Conservation (phyloP, 805 yeast genomes). For the Yarrowia phangngaensis region DNA sequence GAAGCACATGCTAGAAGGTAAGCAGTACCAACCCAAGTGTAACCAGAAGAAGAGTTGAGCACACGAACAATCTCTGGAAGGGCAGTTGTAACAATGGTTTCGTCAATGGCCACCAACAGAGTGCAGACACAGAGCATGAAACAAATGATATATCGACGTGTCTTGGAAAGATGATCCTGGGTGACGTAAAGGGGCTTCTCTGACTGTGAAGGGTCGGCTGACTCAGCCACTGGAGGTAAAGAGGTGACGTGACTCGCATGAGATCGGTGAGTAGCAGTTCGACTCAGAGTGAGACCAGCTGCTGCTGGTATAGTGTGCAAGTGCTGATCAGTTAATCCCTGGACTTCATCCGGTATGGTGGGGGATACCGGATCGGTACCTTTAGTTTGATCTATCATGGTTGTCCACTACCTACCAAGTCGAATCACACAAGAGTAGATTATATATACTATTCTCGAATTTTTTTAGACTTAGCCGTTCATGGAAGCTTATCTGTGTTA, state of each 20-base stretch:
- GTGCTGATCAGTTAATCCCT: neutral
- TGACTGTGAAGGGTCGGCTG: too few species aligned
- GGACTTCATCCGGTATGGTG: neutral
- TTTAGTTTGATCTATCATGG: too few species aligned
- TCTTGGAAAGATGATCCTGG: slow-evolving; percentile 13
- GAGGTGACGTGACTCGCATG: neutral
- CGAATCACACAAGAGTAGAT: too few species aligned
- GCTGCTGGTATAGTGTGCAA: neutral
- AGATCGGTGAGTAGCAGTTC: slow-evolving; percentile 1
- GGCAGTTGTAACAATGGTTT: slow-evolving; percentile 53
- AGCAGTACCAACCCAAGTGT: slow-evolving; percentile 63
- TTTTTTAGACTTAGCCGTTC: too few species aligned
- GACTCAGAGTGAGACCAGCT: neutral
- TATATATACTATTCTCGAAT: too few species aligned
- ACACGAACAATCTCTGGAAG: slow-evolving; percentile 52
- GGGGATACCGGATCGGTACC: too few species aligned
- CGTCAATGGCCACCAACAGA: slow-evolving; percentile 44
- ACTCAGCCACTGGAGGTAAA: too few species aligned
- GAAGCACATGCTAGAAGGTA: slow-evolving; percentile 59
- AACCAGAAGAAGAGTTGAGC: slow-evolving; percentile 44
- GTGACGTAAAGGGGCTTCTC: neutral
- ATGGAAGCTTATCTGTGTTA: too few species aligned
- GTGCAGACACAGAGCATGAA: slow-evolving; percentile 29
- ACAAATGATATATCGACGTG: slow-evolving; percentile 10
- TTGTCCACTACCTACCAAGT: too few species aligned